Conservation (phyloP, 192 early-diverging fungal genomes). For the Backusella westeae region DNA sequence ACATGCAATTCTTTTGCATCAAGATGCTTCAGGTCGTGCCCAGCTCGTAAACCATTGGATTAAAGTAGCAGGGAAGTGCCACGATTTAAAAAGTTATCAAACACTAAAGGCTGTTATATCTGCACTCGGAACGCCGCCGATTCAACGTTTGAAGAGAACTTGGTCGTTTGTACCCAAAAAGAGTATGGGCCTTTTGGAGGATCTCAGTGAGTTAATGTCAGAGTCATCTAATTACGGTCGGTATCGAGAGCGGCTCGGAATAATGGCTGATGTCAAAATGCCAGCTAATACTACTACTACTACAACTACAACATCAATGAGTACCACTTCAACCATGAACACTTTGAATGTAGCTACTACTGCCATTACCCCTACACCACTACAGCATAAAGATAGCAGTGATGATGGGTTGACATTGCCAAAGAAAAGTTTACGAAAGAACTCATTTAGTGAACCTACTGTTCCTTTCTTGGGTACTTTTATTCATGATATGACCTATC, state of each 20-base stretch:
- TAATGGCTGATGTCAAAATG: neutral
- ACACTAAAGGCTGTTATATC: slow-evolving; percentile 63
- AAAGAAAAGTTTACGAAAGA: slow-evolving; percentile 1
- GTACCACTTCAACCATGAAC: neutral
- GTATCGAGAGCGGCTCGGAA: slow-evolving; percentile 50
- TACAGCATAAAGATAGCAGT: slow-evolving; percentile 25
- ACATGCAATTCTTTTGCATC: slow-evolving; percentile 57
- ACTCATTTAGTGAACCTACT: slow-evolving; percentile 43
- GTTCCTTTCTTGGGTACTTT: slow-evolving; percentile 77
- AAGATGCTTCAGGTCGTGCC: slow-evolving; percentile 52
- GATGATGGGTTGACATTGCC: neutral
- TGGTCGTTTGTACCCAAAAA: slow-evolving; percentile 67
- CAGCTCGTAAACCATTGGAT: slow-evolving; percentile 63
- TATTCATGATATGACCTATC: slow-evolving; percentile 75
- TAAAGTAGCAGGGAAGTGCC: slow-evolving; percentile 56
- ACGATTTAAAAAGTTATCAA: slow-evolving; percentile 62
- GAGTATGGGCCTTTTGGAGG: slow-evolving; percentile 48
- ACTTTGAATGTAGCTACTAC: neutral
- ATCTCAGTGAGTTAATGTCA: slow-evolving; percentile 54
- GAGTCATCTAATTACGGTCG: slow-evolving; percentile 67
- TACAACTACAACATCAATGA: neutral
- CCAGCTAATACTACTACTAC: neutral
- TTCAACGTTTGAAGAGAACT: slow-evolving; percentile 64
- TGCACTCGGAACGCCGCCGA: slow-evolving; percentile 64
- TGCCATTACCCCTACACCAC: neutral